Base-by-base conservation (phyloP, 2,329 filamentous ascomycete genomes). In the Fusarium sp. region DNA sequence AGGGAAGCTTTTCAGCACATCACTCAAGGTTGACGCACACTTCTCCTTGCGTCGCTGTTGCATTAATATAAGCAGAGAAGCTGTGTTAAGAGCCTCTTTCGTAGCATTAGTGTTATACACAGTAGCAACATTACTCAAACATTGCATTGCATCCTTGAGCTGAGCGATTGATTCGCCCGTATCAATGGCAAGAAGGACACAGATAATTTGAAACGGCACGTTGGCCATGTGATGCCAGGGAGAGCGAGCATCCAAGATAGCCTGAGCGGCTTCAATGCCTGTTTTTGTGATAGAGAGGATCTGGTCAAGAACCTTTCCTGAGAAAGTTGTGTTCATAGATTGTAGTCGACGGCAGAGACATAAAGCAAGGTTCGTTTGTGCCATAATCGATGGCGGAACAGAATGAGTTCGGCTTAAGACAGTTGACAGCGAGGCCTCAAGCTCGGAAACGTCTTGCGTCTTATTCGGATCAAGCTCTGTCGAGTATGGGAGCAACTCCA, bases 171-270 rank as follows among this genome's bases (percentile, higher is more conserved):
- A 86, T 2, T 86, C 81, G 1, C 82, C 82, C 0, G 82, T 88
- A 57, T 90, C 88, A 54, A 90, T 87, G 0, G 86, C 87, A 4
- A 90, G 80, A 9, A 90, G 79, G 0, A 88, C 82, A 66, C 88
- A 90, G 35, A 90, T 83, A 1, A 88, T 84, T 60, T 90, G 88
- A 68, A 90, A 90, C 0, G 88, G 88, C 0, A 90, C 86, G 54
- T 90, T 90, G 33, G 87, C 87, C 50, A 88, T 85, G 64, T 90
- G 88, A 72, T 90, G 89, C 88, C 88, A 91, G 0, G 88, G 88
- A 6, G 82, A 81, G 18, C 82, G 81, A 15, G 80, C 78, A 5
- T 82, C 80, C 1, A 87, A 80, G 75, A 89, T 85, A 10, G 78
- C 78, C 10, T 84, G 82, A 1, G 88, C 86, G 0, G 86, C 86